Evolutionary conservation across 129 eudicot genomes (phyloP).

Genomic region (Pittosporum tobira): DNA sequence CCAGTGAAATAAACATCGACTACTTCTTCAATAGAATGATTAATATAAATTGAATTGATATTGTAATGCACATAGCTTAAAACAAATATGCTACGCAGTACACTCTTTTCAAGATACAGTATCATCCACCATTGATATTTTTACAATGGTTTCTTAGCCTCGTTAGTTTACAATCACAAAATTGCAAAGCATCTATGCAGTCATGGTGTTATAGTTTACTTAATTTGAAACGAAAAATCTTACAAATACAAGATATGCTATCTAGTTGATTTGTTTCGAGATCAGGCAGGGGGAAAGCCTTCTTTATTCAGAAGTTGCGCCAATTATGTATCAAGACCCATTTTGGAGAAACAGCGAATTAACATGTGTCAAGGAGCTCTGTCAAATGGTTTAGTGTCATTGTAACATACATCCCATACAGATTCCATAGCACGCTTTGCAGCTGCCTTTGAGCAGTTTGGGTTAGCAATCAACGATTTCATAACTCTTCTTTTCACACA

Average conservation of each 20-base stretch:
- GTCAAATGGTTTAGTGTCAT: conserved; percentile 79
- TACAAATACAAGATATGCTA: background rate
- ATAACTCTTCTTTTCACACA: conserved; percentile 83
- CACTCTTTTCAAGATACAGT: no score
- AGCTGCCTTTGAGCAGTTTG: conserved; percentile 67
- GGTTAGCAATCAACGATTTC: conserved; percentile 66
- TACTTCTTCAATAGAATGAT: no score
- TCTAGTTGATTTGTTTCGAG: background rate
- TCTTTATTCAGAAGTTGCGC: conserved; percentile 3
- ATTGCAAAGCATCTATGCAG: no score
- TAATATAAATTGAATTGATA: no score
- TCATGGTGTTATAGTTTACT: background rate
- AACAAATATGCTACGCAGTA: no score
- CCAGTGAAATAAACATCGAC: no score
- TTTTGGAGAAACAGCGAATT: background rate
- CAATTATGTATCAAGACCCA: background rate
- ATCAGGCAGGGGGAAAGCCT: background rate
- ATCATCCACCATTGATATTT: no score
- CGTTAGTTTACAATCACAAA: no score
- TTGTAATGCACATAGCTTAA: no score
- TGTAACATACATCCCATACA: conserved; percentile 85
- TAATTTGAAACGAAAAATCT: background rate
- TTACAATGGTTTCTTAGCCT: no score
- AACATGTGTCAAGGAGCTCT: conserved; percentile 54
- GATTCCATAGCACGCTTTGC: conserved; percentile 87